These are phyloP conservation scores for Triticum urartu DNA, from an alignment of 176 grass and related monocot species.

Conservation along the genomic window DNA sequence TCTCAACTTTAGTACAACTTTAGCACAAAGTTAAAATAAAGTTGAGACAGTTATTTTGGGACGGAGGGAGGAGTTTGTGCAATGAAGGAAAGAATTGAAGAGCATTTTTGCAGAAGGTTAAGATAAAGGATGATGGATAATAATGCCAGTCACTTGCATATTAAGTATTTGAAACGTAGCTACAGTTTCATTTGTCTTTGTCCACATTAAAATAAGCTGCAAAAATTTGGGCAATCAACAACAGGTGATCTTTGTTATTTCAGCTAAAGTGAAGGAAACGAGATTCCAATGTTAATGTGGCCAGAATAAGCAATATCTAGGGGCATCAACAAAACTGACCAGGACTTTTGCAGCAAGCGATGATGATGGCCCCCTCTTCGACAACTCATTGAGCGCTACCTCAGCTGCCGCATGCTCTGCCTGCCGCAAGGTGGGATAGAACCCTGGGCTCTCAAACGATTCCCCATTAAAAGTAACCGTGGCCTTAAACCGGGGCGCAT, in stretches of 20 bases:
- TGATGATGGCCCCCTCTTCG: constrained; percentile 54
- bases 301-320: neutral
- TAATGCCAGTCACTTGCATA: neutral
- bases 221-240: constrained; percentile 1
- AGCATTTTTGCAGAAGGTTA: neutral
- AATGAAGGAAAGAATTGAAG: constrained; percentile 1
- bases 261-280: no score
- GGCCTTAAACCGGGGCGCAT: constrained; percentile 61
- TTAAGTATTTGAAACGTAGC: neutral
- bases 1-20: no score
- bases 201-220: neutral
- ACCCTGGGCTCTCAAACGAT: constrained; percentile 50
- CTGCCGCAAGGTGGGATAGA: constrained; percentile 54
- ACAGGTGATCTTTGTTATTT: neutral
- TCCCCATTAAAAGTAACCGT: constrained; percentile 70
- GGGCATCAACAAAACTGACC: constrained; percentile 42
- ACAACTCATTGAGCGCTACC: constrained; percentile 53
- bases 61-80: neutral
- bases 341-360: constrained; percentile 62
- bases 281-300: constrained; percentile 1
- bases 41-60: no score
- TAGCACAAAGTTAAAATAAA: no score
- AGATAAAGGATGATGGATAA: constrained; percentile 19
- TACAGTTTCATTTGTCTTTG: neutral
- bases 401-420: constrained; percentile 59